These are phyloP conservation scores for Phytophthora capsici DNA, from an alignment of 352 stramenopile genomes.

Conservation along the genomic window DNA sequence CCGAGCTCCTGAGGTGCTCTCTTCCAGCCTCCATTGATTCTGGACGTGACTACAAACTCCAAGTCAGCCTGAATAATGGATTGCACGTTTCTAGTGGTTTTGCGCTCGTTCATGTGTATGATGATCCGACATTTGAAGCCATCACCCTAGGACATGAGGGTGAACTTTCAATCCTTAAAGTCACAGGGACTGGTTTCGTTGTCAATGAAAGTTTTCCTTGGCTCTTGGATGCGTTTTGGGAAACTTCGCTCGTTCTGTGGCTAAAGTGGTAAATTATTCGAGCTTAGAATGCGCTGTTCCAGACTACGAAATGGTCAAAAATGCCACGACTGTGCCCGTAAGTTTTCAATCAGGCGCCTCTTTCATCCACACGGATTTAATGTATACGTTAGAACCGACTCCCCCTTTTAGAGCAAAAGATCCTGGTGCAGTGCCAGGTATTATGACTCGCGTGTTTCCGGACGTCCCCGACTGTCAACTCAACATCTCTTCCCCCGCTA, in stretches of 20 bases:
- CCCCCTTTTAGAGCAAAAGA: constrained; percentile 9
- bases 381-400: constrained; percentile 25
- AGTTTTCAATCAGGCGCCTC: constrained; percentile 23
- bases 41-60: constrained; percentile 25
- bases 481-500: not conserved
- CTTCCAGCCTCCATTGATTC: constrained; percentile 19
- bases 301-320: constrained; percentile 12
- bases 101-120: constrained; percentile 24
- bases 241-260: constrained; percentile 3
- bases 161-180: constrained; percentile 14
- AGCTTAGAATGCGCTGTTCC: constrained; percentile 29
- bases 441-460: not conserved
- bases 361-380: constrained; percentile 17
- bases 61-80: constrained; percentile 44
- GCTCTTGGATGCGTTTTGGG: constrained; percentile 34
- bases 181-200: constrained; percentile 35
- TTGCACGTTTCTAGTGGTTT: constrained; percentile 28
- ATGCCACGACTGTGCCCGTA: constrained; percentile 11
- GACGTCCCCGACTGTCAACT: not conserved
- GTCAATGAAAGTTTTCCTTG: constrained; percentile 21
- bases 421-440: constrained; percentile 14
- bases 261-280: constrained; percentile 24
- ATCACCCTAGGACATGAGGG: not conserved
- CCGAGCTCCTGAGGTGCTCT: constrained; percentile 27
- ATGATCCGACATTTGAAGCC: constrained; percentile 27